phyloP scores from a whole-genome alignment of 176 grass and related monocot genomes.

The Eleusine coracana region DNA sequence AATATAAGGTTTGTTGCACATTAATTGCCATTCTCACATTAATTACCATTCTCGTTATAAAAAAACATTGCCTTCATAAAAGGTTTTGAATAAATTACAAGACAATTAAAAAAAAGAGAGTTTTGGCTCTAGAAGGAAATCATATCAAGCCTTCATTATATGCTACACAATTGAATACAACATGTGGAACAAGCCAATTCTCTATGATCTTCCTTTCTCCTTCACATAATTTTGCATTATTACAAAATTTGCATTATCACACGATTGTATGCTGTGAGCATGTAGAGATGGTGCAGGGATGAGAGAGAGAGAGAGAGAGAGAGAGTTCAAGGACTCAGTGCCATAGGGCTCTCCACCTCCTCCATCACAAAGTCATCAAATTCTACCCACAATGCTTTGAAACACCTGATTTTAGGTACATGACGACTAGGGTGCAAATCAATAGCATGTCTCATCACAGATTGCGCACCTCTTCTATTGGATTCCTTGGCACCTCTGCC shows the following conservation, averaged over 20 bases:
- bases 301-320: neutral
- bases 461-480: neutral
- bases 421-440: neutral
- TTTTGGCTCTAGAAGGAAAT: no score
- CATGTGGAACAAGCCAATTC: neutral
- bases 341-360: neutral
- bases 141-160: no score
- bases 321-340: neutral
- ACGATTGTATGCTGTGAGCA: neutral
- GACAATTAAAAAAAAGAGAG: no score
- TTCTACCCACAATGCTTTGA: no score
- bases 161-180: neutral
- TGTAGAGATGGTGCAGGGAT: neutral
- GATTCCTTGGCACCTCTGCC: neutral
- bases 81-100: no score
- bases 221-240: neutral
- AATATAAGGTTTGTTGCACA: no score
- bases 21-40: no score
- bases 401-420: neutral
- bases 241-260: neutral
- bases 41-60: no score
- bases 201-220: neutral
- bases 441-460: neutral
- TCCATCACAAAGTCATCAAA: slow-evolving; percentile 4
- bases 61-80: no score